Evolutionary conservation across 2,329 filamentous ascomycete species (phyloP).

Genomic region (Arthrobotrys iridis): DNA sequence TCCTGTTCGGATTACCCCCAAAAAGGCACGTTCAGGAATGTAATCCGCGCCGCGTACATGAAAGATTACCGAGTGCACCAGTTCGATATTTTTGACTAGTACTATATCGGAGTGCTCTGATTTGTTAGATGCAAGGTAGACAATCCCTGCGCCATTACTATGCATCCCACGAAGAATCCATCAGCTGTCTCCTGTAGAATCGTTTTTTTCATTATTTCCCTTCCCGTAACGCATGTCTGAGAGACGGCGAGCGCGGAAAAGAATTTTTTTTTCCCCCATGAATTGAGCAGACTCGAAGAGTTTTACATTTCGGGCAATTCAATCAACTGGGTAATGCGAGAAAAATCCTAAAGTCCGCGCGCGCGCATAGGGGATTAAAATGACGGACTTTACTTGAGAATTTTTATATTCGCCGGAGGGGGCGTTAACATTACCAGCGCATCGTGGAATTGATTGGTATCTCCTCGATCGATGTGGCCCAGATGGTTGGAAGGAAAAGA

Average conservation of each 20-base stretch:
- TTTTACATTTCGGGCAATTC: background rate
- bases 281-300: background rate
- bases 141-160: conserved; percentile 28
- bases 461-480: background rate
- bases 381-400: background rate
- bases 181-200: background rate
- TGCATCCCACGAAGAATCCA: conserved; percentile 1
- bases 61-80: conserved; percentile 52
- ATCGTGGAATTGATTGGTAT: too few species aligned
- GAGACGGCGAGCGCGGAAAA: too few species aligned
- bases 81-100: conserved; percentile 35
- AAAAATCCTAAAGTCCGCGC: conserved; percentile 12
- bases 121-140: conserved; percentile 31
- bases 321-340: background rate
- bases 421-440: too few species aligned
- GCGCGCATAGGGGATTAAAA: background rate
- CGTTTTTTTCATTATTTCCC: background rate
- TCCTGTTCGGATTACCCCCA: too few species aligned
- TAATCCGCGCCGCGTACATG: conserved; percentile 14
- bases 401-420: background rate
- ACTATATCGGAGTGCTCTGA: conserved; percentile 42
- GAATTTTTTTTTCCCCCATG: background rate
- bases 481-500: background rate
- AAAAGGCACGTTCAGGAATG: background rate
- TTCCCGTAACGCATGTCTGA: background rate